Percentiles rank a stretch among this genome's conserved stretches.
These are phyloP conservation scores for Paramecium octaurelia DNA, from an alignment of 73 alveolate species.

Conservation along the genomic window DNA sequence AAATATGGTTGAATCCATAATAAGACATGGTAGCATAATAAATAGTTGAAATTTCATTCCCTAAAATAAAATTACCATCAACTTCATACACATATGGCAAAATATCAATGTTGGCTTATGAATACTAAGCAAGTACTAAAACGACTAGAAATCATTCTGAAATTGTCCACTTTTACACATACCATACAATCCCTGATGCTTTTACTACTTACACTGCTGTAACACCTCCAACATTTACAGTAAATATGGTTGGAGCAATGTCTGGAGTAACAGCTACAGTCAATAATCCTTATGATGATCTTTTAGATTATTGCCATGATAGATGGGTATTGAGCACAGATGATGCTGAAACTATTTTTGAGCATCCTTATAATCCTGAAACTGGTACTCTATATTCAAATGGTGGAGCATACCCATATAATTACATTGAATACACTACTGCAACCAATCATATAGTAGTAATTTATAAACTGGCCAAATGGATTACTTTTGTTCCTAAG, in stretches of 20 bases:
- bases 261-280: background rate
- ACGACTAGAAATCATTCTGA: background rate
- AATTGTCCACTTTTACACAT: background rate
- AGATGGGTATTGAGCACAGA: conserved; percentile 46
- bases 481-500: conserved; percentile 29
- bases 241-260: conserved; percentile 40
- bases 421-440: background rate
- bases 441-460: conserved; percentile 8
- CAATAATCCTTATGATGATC: conserved; percentile 31
- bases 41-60: conserved; percentile 24
- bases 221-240: background rate
- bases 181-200: conserved; percentile 41
- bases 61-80: conserved; percentile 36
- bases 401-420: conserved; percentile 8
- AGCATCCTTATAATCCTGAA: conserved; percentile 47
- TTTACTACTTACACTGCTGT: background rate
- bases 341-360: background rate
- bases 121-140: background rate
- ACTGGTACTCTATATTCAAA: conserved; percentile 13
- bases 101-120: conserved; percentile 29
- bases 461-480: conserved; percentile 34
- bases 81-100: conserved; percentile 8
- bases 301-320: background rate
- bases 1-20: conserved; percentile 44
- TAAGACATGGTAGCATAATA: background rate